Percentiles rank a stretch among this genome's conserved stretches.
These are phyloP conservation scores for Blepharisma japonicum DNA, from an alignment of 73 alveolate species.

Conservation along the genomic window DNA sequence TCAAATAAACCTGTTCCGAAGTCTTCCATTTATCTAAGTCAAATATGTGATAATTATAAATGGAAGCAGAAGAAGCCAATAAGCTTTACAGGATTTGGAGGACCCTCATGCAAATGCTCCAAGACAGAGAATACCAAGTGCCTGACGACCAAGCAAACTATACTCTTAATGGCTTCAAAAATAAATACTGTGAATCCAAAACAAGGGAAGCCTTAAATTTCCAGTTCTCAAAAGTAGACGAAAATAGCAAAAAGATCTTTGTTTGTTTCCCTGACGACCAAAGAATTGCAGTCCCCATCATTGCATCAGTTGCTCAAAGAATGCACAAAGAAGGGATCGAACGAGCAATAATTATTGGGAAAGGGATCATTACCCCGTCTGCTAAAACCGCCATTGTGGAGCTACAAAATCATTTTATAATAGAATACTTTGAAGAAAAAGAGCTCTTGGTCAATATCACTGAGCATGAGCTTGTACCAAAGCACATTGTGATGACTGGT, in stretches of 20 bases:
- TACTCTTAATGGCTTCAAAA: conserved; percentile 42
- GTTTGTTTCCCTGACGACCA: conserved; percentile 59
- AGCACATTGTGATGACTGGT: conserved; percentile 79
- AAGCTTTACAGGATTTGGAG: conserved; percentile 69
- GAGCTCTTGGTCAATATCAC: conserved; percentile 91
- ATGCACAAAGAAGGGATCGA: conserved; percentile 40
- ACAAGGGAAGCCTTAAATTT: conserved; percentile 29
- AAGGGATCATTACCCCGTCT: conserved; percentile 46
- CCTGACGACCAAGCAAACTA: conserved; percentile 35
- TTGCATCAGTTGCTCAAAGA: conserved; percentile 36
- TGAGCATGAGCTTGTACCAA: conserved; percentile 93
- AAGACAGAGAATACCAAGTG: conserved; percentile 74
- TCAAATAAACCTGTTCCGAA: neutral
- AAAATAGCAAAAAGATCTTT: conserved; percentile 35
- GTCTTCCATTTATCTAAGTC: neutral
- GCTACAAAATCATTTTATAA: conserved; percentile 48
- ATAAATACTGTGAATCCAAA: conserved; percentile 28
- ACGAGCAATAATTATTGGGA: conserved; percentile 46
- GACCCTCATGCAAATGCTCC: conserved; percentile 77
- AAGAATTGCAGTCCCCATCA: conserved; percentile 42
- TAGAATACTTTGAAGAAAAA: conserved; percentile 80
- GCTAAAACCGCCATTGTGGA: conserved; percentile 49
- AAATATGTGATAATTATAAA: neutral
- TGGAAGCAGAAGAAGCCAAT: conserved; percentile 51
- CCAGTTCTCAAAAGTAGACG: conserved; percentile 30